Evolutionary conservation across 257 asterid species (phyloP), one percentile per base, ranked within the genome.

Genomic region (Oldenlandia corymbosa): DNA sequence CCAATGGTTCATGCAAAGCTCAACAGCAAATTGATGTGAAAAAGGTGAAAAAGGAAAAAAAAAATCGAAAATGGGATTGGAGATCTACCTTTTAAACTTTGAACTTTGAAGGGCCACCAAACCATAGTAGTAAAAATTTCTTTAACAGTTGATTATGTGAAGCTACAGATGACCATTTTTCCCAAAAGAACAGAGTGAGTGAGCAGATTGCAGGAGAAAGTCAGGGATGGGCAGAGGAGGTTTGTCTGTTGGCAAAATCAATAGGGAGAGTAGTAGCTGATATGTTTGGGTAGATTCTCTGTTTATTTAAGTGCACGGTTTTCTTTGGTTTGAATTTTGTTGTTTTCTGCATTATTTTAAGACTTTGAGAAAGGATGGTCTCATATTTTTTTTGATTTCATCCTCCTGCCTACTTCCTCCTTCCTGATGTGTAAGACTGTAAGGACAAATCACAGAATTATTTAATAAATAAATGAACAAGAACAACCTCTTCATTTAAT

Each of bases 261-360:
- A 58, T 31, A 56, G 61, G 43, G 12, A n/a, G 36, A 37, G 4
- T 30, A 54, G 66, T 30, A 54, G 66, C 70, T 69, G 62, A 51
- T 42, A 17, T 47, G n/a, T n/a, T n/a, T n/a, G n/a, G n/a, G n/a
- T 28, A 70, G 79, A 75, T 75, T 75, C 79, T 56, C 73, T 65
- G 68, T 48, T 62, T 20, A 21, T 31, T 7, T n/a, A n/a, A n/a
- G n/a, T 64, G 65, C 60, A 42, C 53, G 31, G 54, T 23, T 42
- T 41, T 36, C n/a, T 27, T 36, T 28, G 46, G 36, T 60, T 52
- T 20, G 67, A 48, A 55, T 37, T 60, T 60, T 68, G 73, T 37
- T 59, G 28, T 60, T 48, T 54, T 49, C 54, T 48, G 60, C 53
- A 18, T 43, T 58, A 21, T 60, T 54, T 55, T 70, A 18, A 34